Conservation (phyloP, 257 asterid species). For the Solanum sitiens region DNA sequence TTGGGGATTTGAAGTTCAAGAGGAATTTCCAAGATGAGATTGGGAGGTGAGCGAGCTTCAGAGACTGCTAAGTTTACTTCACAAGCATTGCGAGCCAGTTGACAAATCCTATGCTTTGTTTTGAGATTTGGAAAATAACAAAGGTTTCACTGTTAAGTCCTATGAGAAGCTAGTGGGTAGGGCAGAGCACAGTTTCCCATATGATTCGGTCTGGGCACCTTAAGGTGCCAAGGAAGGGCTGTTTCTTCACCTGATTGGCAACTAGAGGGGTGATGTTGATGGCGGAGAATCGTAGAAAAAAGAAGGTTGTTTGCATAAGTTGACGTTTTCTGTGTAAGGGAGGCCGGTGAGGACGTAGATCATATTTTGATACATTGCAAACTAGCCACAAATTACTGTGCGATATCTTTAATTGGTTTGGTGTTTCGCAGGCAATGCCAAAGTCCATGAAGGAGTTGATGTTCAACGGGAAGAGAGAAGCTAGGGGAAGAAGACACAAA, state of each 20-base stretch:
- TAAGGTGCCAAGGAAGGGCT: neutral
- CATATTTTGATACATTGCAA: neutral
- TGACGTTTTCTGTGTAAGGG: neutral
- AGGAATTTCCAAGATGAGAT: neutral
- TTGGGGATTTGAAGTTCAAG: neutral
- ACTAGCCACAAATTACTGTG: neutral
- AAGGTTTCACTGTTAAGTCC: neutral
- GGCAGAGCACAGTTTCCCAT: neutral
- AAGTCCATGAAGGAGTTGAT: neutral
- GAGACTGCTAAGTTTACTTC: neutral
- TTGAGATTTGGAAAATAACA: neutral
- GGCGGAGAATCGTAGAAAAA: neutral
- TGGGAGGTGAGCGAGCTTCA: neutral
- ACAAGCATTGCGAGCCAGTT: neutral
- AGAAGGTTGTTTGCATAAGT: neutral
- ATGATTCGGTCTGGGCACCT: neutral
- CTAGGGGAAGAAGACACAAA: neutral
- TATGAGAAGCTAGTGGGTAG: neutral
- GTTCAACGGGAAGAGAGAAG: neutral
- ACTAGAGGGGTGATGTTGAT: neutral
- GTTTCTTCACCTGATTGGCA: neutral
- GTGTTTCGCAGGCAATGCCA: neutral
- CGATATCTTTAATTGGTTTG: neutral
- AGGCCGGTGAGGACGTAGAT: neutral
- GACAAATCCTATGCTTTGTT: neutral